Evolutionary conservation across 139 green algal genomes (phyloP).

Genomic region (Chlorella sorokiniana): DNA sequence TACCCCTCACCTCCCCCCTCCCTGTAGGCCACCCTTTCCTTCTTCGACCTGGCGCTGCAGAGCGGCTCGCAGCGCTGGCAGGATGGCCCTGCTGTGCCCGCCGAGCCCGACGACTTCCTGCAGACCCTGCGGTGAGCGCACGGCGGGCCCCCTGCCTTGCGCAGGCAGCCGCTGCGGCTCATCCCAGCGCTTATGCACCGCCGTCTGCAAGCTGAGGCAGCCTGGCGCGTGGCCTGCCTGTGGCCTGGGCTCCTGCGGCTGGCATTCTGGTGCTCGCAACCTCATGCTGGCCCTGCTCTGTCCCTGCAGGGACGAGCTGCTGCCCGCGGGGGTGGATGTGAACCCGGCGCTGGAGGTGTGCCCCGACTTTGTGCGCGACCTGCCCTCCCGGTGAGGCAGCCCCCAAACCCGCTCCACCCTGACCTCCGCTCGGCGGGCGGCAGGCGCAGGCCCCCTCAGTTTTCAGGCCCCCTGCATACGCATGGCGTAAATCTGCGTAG

Average conservation of each 20-base stretch:
- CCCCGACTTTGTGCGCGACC: slow-evolving; percentile 22
- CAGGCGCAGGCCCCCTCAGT: too few relatives aligned
- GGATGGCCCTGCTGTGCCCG: background rate
- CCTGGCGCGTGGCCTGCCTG: too few relatives aligned
- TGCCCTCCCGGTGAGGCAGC: background rate
- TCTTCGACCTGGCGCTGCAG: slow-evolving; percentile 18
- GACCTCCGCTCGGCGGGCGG: too few relatives aligned
- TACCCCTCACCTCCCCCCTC: background rate
- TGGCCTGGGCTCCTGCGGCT: too few relatives aligned
- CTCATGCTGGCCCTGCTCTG: background rate
- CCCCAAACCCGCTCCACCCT: too few relatives aligned
- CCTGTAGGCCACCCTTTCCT: slow-evolving; percentile 9
- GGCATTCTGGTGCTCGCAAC: too few relatives aligned
- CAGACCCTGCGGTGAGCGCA: slow-evolving; percentile 2
- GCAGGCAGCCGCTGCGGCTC: too few relatives aligned
- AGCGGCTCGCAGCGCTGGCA: background rate
- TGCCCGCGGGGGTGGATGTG: background rate
- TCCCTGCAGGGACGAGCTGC: slow-evolving; percentile 11
- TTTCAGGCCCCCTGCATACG: too few relatives aligned
- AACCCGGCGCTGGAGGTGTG: slow-evolving; percentile 17
- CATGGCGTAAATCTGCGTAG: too few relatives aligned
- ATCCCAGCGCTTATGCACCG: too few relatives aligned
- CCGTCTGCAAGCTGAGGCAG: too few relatives aligned
- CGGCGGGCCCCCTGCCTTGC: too few relatives aligned
- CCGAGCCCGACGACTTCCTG: slow-evolving; percentile 24